A percentile compares a stretch with the other conserved stretches of the same genome.
Conservation (phyloP, 257 asterid genomes). For the Salvia miltiorrhiza region DNA sequence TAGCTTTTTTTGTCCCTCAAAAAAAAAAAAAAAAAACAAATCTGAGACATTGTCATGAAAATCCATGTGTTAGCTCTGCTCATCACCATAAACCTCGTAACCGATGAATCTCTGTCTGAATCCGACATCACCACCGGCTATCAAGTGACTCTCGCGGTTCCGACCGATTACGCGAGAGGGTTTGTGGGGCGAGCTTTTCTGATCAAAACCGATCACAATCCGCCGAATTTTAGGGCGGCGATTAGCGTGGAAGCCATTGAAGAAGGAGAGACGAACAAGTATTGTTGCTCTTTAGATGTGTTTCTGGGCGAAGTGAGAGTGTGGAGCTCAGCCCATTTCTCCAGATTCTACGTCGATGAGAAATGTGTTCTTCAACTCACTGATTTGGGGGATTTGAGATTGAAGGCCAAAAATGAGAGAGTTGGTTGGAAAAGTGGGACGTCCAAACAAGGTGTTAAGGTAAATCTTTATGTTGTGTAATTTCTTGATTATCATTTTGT, state of each 20-base stretch:
- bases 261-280: conserved; percentile 37
- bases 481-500: no score
- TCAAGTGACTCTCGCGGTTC: conserved; percentile 60
- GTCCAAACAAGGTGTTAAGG: conserved; percentile 78
- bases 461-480: conserved; percentile 22
- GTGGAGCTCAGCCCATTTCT: conserved; percentile 80
- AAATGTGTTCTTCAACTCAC: conserved; percentile 57
- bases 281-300: conserved; percentile 65
- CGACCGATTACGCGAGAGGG: conserved; percentile 47
- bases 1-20: not conserved
- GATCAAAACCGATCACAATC: conserved; percentile 39
- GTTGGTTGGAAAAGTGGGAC: conserved; percentile 91
- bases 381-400: conserved; percentile 51
- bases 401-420: conserved; percentile 43
- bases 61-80: conserved; percentile 30
- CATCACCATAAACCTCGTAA: conserved; percentile 11
- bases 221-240: conserved; percentile 57
- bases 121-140: conserved; percentile 50
- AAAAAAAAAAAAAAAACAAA: no score
- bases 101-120: conserved; percentile 24
- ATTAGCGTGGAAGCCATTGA: conserved; percentile 57
- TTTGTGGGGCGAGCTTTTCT: conserved; percentile 72
- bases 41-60: conserved; percentile 47
- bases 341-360: conserved; percentile 51
- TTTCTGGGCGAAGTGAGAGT: conserved; percentile 68